These are phyloP conservation scores for Botrytis squamosa DNA, from an alignment of 2,329 filamentous ascomycete species.

Conservation along the genomic window DNA sequence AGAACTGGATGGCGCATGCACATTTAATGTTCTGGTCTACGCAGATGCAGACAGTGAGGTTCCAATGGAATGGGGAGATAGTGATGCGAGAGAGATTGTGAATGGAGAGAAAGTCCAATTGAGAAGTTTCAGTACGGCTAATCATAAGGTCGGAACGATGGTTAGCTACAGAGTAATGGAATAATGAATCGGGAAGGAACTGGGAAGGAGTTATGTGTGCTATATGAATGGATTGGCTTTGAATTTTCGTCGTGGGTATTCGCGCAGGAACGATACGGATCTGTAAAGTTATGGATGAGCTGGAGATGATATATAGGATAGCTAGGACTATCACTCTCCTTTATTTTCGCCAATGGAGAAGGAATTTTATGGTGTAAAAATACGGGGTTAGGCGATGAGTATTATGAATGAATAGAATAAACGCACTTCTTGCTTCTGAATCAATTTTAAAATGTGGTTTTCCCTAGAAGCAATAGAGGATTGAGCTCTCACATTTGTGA, in stretches of 20 bases:
- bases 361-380: background rate
- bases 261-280: background rate
- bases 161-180: constrained; percentile 75
- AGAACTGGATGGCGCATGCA: constrained; percentile 90
- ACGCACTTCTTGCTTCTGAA: background rate
- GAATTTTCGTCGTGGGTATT: constrained; percentile 5
- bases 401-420: background rate
- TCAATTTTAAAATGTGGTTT: background rate
- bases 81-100: constrained; percentile 91
- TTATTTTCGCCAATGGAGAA: background rate
- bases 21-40: constrained; percentile 98
- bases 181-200: constrained; percentile 31
- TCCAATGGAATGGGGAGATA: constrained; percentile 97
- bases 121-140: constrained; percentile 92
- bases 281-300: constrained; percentile 16
- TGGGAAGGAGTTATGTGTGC: background rate
- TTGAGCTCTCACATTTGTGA: background rate
- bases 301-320: constrained; percentile 15
- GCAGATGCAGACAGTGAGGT: constrained; percentile 96
- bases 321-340: constrained; percentile 14
- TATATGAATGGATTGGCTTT: background rate
- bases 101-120: constrained; percentile 94
- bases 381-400: background rate
- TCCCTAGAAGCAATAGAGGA: background rate
- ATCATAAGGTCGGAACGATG: constrained; percentile 88